phyloP scores from a whole-genome alignment of 148 eudicot genomes.

The Polygonum maritimum region DNA sequence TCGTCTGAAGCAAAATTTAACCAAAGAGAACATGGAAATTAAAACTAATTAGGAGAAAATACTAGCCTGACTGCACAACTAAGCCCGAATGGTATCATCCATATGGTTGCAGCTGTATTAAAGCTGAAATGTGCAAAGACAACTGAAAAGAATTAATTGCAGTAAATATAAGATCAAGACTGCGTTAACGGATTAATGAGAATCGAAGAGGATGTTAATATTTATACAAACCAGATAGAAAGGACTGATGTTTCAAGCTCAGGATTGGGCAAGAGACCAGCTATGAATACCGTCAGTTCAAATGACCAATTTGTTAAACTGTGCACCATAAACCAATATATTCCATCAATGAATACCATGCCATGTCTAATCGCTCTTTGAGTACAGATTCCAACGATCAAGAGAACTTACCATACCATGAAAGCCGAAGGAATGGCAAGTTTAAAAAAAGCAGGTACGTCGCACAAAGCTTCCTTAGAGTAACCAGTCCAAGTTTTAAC shows the following conservation, averaged over 20 bases:
- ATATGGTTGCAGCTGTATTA: constrained; percentile 57
- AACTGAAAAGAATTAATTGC: not conserved
- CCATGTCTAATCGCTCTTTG: not conserved
- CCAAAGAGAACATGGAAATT: not conserved
- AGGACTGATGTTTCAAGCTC: constrained; percentile 79
- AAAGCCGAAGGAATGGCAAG: constrained; percentile 17
- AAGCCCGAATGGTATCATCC: constrained; percentile 92
- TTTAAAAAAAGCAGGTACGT: constrained; percentile 8
- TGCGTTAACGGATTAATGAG: not conserved
- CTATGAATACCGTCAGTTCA: constrained; percentile 71
- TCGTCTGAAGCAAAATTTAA: not conserved
- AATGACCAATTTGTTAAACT: constrained; percentile 91
- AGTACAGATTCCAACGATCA: not conserved
- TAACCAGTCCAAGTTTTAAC: constrained; percentile 12
- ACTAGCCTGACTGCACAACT: constrained; percentile 70
- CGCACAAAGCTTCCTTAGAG: constrained; percentile 10
- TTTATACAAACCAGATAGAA: constrained; percentile 45
- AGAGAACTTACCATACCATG: constrained; percentile 17
- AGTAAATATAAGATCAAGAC: not conserved
- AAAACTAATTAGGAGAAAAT: not conserved
- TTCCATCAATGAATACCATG: not conserved
- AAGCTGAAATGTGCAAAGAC: constrained; percentile 37
- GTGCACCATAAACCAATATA: constrained; percentile 2
- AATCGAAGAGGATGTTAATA: not conserved
- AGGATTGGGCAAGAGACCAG: constrained; percentile 95